Conservation (phyloP, 768 basidiomycete genomes). For the Neoboletus subvelutipes region DNA sequence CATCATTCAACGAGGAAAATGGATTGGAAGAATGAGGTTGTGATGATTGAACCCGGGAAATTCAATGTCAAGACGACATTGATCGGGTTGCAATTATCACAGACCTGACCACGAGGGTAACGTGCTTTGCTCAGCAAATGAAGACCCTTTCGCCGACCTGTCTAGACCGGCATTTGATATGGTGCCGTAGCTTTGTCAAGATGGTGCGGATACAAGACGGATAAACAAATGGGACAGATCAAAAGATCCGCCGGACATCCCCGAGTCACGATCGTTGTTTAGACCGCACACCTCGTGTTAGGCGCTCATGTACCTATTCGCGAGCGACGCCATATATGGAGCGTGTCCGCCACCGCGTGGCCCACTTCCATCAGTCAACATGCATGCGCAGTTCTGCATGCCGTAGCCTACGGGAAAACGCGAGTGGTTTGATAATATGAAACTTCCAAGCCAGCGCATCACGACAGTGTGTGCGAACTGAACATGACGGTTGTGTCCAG, state of each 20-base stretch:
- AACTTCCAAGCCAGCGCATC: conserved; percentile 10
- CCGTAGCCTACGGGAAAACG: conserved; percentile 27
- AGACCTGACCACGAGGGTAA: conserved; percentile 20
- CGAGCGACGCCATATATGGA: conserved; percentile 17
- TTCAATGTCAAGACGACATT: conserved; percentile 9
- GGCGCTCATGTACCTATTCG: conserved; percentile 16
- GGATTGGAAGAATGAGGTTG: conserved; percentile 6
- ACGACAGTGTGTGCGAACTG: conserved; percentile 9
- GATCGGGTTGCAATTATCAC: conserved; percentile 9
- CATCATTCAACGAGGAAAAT: conserved; percentile 8
- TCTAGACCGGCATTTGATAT: conserved; percentile 11
- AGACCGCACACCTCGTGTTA: conserved; percentile 21
- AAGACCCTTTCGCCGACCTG: conserved; percentile 16
- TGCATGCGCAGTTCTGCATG: conserved; percentile 25
- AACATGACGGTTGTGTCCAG: conserved; percentile 3
- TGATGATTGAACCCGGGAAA: conserved; percentile 5
- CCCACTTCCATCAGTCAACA: conserved; percentile 32
- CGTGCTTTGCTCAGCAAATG: conserved; percentile 13
- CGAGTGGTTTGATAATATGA: conserved; percentile 21
- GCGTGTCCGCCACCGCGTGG: conserved; percentile 24
- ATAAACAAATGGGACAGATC: conserved; percentile 13
- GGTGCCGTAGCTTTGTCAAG: conserved; percentile 13
- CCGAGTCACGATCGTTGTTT: conserved; percentile 22
- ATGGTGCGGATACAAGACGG: conserved; percentile 24
- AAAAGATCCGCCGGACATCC: conserved; percentile 22